phyloP scores from a whole-genome alignment of 306 rosid species.

The Acacia acuminata region DNA sequence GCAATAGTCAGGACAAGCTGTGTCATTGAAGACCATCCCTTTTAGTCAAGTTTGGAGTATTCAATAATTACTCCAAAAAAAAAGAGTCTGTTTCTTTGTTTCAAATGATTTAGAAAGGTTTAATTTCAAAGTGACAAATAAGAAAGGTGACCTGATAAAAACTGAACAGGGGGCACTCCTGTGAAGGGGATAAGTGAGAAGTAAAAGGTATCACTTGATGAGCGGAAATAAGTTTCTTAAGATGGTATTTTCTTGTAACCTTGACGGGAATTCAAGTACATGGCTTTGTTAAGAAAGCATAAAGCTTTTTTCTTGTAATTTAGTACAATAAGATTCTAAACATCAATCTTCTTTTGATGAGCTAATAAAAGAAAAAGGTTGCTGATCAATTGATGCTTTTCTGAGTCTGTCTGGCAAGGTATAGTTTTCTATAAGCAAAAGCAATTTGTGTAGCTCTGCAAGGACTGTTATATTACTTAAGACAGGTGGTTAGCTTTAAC shows the following conservation, averaged over 20 bases:
- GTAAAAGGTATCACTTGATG: neutral
- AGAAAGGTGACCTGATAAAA: neutral
- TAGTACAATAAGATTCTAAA: constrained; percentile 26
- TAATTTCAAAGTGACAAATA: neutral
- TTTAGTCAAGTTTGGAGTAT: neutral
- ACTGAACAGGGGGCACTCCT: neutral
- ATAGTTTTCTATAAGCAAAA: constrained; percentile 10
- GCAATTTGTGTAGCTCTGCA: constrained; percentile 19
- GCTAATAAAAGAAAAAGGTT: constrained; percentile 4
- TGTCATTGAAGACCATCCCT: neutral
- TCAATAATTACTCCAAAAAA: neutral
- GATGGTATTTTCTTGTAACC: neutral
- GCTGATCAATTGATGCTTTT: constrained; percentile 15
- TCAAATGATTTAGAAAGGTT: neutral
- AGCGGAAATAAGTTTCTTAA: neutral
- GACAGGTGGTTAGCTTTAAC: constrained; percentile 20
- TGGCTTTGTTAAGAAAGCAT: constrained; percentile 18
- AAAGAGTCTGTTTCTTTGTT: neutral
- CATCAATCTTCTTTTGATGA: neutral
- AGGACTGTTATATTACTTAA: neutral
- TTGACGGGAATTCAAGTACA: constrained; percentile 10
- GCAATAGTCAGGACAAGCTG: neutral
- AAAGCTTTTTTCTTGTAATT: neutral
- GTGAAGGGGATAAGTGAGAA: neutral
- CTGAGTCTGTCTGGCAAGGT: constrained; percentile 19